These are phyloP conservation scores for Pleurotus djamor DNA, from an alignment of 768 basidiomycete species.

Conservation along the genomic window DNA sequence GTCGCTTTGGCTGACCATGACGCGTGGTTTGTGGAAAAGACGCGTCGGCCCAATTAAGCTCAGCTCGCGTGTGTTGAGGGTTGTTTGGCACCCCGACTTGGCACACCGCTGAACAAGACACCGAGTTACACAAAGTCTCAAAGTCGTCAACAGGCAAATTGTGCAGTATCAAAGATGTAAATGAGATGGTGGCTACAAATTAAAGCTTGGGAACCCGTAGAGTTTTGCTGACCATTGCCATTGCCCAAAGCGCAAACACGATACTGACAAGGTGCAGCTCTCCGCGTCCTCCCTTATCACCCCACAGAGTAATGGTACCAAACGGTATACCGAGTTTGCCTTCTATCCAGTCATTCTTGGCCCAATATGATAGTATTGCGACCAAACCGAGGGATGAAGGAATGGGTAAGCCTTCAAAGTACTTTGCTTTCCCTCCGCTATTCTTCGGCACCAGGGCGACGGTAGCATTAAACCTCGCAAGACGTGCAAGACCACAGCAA, in stretches of 20 bases:
- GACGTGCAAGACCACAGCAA: constrained; percentile 93
- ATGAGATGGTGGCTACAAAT: constrained; percentile 2
- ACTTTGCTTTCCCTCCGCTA: constrained; percentile 80
- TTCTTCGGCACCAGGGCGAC: constrained; percentile 94
- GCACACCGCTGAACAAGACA: background rate
- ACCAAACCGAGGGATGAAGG: constrained; percentile 87
- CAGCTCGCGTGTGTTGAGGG: background rate
- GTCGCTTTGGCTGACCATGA: constrained; percentile 53
- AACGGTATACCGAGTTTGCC: constrained; percentile 74
- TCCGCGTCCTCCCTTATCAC: constrained; percentile 65
- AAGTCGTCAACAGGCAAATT: background rate
- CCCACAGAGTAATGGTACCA: constrained; percentile 77
- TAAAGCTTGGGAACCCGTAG: constrained; percentile 80
- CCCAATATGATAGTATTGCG: constrained; percentile 77
- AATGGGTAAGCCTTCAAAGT: constrained; percentile 98
- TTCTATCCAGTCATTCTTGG: constrained; percentile 80
- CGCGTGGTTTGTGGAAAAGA: constrained; percentile 1
- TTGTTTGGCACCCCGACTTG: background rate
- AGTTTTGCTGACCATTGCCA: constrained; percentile 98
- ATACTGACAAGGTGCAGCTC: constrained; percentile 82
- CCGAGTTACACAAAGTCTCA: background rate
- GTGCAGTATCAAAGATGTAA: background rate
- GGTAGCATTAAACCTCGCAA: constrained; percentile 98
- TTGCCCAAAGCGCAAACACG: constrained; percentile 85
- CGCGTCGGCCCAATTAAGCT: background rate